phyloP scores from a whole-genome alignment of 148 eudicot species.

The Diospyros lotus region DNA sequence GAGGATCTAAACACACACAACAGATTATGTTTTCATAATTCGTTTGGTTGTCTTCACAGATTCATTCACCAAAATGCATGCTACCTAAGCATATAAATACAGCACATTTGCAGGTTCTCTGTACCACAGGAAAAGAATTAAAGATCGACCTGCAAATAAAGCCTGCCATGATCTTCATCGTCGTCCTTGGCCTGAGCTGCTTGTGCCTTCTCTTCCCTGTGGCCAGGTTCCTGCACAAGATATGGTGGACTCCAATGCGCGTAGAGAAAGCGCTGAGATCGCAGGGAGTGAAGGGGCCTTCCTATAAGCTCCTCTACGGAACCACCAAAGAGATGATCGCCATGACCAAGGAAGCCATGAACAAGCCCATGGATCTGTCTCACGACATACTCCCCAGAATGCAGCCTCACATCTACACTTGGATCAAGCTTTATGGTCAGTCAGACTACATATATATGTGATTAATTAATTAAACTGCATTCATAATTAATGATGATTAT shows the following conservation, averaged over 20 bases:
- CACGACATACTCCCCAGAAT: conserved; percentile 20
- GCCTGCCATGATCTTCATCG: no score
- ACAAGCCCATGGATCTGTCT: conserved; percentile 4
- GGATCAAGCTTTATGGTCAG: conserved; percentile 24
- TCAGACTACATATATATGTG: neutral
- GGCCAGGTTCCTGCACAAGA: conserved; percentile 12
- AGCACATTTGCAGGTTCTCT: no score
- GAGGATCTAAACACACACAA: no score
- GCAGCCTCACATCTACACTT: conserved; percentile 14
- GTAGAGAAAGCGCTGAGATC: neutral
- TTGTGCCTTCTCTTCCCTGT: neutral
- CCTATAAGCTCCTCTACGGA: conserved; percentile 24
- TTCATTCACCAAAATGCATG: no score
- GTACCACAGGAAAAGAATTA: no score
- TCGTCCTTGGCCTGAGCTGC: no score
- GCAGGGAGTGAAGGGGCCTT: conserved; percentile 23
- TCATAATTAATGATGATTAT: no score
- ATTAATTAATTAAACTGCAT: no score
- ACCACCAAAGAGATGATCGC: conserved; percentile 16
- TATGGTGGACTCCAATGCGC: conserved; percentile 26
- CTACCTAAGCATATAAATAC: no score
- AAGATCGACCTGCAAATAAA: no score
- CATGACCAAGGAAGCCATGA: conserved; percentile 11
- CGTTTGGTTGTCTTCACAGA: no score
- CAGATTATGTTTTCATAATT: no score